Percentiles rank a stretch among this genome's conserved stretches.
phyloP scores from a whole-genome alignment of 1,284 basidiomycete species.

The Gymnopus androsaceus region DNA sequence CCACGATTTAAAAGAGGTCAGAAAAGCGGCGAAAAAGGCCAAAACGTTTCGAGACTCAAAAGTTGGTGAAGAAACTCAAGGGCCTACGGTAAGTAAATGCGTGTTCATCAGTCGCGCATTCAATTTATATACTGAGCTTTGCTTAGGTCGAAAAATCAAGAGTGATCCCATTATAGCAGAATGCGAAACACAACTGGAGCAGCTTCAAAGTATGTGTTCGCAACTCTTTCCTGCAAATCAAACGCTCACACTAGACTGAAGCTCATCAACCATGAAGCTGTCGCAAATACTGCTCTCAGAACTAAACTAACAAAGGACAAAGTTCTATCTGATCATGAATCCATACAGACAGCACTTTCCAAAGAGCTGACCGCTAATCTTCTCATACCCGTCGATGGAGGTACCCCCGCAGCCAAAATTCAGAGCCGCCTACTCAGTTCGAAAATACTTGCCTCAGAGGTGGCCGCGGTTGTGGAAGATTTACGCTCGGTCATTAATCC shows the following conservation, averaged over 20 bases:
- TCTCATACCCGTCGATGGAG: conserved; percentile 34
- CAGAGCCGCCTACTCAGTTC: conserved; percentile 78
- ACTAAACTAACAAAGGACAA: conserved; percentile 79
- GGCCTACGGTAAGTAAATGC: conserved; percentile 53
- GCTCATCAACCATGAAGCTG: conserved; percentile 59
- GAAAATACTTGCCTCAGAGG: conserved; percentile 68
- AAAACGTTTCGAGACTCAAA: conserved; percentile 83
- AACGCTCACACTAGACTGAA: conserved; percentile 31
- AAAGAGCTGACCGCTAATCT: conserved; percentile 41
- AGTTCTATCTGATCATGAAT: conserved; percentile 47
- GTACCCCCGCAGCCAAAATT: conserved; percentile 59
- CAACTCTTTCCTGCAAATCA: conserved; percentile 19
- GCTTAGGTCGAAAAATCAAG: conserved; percentile 43
- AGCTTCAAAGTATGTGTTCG: conserved; percentile 60
- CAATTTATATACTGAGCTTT: neutral
- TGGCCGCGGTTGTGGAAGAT: conserved; percentile 54
- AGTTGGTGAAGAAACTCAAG: conserved; percentile 83
- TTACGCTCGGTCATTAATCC: conserved; percentile 49
- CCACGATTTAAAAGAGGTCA: conserved; percentile 67
- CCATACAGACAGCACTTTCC: conserved; percentile 46
- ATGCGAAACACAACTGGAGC: conserved; percentile 68
- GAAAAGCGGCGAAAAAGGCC: conserved; percentile 77
- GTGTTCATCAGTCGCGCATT: neutral
- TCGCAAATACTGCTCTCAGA: conserved; percentile 64
- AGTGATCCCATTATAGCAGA: conserved; percentile 44